Evolutionary conservation across 2,329 filamentous ascomycete genomes (phyloP), one percentile per base, ranked within the genome.

Genomic region (Aspergillus transmontanensis): DNA sequence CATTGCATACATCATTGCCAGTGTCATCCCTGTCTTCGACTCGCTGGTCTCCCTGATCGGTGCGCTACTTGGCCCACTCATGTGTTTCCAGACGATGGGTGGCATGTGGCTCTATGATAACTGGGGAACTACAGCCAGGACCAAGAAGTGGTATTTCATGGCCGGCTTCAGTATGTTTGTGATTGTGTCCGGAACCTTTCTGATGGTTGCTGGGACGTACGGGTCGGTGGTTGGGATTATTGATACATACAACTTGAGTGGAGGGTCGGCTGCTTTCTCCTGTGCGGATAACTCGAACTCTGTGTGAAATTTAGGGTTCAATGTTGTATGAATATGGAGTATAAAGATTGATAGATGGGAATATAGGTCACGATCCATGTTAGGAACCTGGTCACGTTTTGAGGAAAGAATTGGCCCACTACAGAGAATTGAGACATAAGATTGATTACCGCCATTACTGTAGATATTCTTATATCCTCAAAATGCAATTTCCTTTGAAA

Each of bases 171-270:
- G 68, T 55, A 43, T 58, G 1, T 81, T 79, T 43, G 72, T 82
- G 19, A 72, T 82, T 21, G 53, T 75, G 2, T 62, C 68, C 0
- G 80, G 80, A 6, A 73, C 66, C 0, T 83, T 83, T 62, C 64
- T 82, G 21, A 82, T 78, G 72, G 64, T 83, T 51, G 78, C 72
- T 4, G 82, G 81, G 0, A 82, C 80, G 0, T 83, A 83, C 53
- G 81, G 79, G 0, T 79, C 80, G 0, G 68, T 83, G 2, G 73
- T 81, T 9, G 74, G 69, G 1, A 80, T 81, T 51, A 76, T 80
- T 6, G 45, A 61, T 1, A 36, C 46, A 4, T 81, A 82, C 57
- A 70, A 71, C 23, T 64, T 64, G 5, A 71, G 71, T 3, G 78
- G 77, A 1, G 79, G 78, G 0, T 76, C 78, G 0, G 66, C 69